phyloP scores from a whole-genome alignment of 306 rosid genomes.

The Notholithocarpus densiflorus region DNA sequence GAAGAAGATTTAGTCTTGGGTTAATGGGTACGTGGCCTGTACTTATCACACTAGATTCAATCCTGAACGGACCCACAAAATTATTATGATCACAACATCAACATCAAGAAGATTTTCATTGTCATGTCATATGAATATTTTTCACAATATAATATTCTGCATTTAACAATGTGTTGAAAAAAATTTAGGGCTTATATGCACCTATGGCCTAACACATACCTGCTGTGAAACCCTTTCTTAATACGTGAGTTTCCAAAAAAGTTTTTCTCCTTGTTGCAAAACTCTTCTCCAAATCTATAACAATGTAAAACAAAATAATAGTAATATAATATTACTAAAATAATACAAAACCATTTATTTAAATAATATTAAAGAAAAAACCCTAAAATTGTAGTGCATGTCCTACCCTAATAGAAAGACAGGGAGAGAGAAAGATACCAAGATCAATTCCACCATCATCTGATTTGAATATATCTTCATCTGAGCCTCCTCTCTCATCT shows the following conservation, averaged over 20 bases:
- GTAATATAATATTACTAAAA: not conserved
- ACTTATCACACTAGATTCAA: conserved; percentile 18
- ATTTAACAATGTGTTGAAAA: not conserved
- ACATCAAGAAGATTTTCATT: not conserved
- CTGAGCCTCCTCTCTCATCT: conserved; percentile 45
- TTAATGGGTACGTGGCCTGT: conserved; percentile 30
- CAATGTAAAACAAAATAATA: not conserved
- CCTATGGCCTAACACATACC: conserved; percentile 29
- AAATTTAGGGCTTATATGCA: conserved; percentile 3
- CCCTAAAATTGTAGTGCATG: not conserved
- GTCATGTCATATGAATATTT: not conserved
- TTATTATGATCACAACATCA: conserved; percentile 8
- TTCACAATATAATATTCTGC: not conserved
- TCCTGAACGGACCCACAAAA: conserved; percentile 21
- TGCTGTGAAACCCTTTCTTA: conserved; percentile 61
- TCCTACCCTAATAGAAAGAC: not conserved
- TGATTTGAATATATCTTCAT: conserved; percentile 44
- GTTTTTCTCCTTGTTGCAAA: conserved; percentile 52
- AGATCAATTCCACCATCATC: conserved; percentile 38
- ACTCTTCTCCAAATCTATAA: conserved; percentile 49
- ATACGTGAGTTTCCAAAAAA: conserved; percentile 39
- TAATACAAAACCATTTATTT: not conserved
- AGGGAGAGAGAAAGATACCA: conserved; percentile 28
- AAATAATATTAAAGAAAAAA: not conserved
- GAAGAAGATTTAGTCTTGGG: conserved; percentile 6